Evolutionary conservation across 768 basidiomycete genomes (phyloP).

Genomic region (Myochromella boudieri): DNA sequence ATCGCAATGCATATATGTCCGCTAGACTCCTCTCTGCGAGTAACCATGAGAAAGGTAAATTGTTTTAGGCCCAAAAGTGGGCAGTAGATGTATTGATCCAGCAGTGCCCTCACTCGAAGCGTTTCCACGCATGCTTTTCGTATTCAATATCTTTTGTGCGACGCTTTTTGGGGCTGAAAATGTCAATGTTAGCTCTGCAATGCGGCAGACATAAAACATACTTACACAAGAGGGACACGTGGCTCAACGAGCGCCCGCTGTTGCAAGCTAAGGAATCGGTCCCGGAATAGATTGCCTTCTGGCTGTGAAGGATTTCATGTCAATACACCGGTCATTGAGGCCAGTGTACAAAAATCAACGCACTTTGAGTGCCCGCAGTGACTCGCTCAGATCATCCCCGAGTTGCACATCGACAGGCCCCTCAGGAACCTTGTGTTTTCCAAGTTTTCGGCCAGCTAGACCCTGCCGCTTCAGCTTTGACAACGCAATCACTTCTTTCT

Average conservation of each 20-base stretch:
- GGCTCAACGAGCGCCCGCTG: conserved; percentile 88
- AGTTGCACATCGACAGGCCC: conserved; percentile 80
- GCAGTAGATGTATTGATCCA: too few species aligned
- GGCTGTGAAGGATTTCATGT: conserved; percentile 48
- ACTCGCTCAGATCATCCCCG: conserved; percentile 88
- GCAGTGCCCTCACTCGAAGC: conserved; percentile 53
- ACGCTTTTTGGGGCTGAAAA: conserved; percentile 49
- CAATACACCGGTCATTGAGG: neutral
- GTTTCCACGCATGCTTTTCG: conserved; percentile 81
- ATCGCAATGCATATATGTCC: too few species aligned
- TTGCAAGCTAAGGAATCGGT: conserved; percentile 85
- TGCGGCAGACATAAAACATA: conserved; percentile 12
- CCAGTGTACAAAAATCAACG: conserved; percentile 19
- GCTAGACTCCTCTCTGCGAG: too few species aligned
- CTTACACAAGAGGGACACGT: conserved; percentile 74
- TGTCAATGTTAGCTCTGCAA: neutral
- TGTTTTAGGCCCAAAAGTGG: too few species aligned
- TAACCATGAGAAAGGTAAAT: too few species aligned
- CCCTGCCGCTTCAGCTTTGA: conserved; percentile 59
- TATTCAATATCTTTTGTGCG: conserved; percentile 59
- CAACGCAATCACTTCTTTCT: conserved; percentile 41
- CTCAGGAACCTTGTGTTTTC: conserved; percentile 75
- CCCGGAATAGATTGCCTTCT: conserved; percentile 91
- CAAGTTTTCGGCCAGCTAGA: conserved; percentile 71
- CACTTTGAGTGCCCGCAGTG: conserved; percentile 80